These are phyloP conservation scores for Didymella keratinophila DNA, from an alignment of 2,329 filamentous ascomycete species.

Conservation along the genomic window DNA sequence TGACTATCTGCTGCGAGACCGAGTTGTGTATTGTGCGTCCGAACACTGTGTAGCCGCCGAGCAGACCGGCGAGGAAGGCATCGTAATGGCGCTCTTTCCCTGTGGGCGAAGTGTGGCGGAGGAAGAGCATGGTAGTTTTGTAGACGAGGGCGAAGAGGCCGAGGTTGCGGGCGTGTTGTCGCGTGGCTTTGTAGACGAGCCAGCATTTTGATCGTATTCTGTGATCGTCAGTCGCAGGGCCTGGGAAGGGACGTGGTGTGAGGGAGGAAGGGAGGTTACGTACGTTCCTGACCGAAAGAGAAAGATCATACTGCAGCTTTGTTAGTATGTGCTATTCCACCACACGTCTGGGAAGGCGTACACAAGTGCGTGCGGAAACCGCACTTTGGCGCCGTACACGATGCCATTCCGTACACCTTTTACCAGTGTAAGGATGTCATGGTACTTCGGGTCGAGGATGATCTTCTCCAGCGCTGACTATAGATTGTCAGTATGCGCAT, in stretches of 20 bases:
- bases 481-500: slow-evolving; percentile 11
- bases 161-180: slow-evolving; percentile 89
- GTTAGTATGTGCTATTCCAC: slow-evolving; percentile 12
- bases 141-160: slow-evolving; percentile 91
- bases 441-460: slow-evolving; percentile 82
- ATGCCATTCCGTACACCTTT: slow-evolving; percentile 97
- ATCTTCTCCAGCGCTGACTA: slow-evolving; percentile 77
- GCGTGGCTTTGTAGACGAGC: slow-evolving; percentile 84
- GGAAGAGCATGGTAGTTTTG: slow-evolving; percentile 79
- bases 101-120: slow-evolving; percentile 64
- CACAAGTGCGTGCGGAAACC: slow-evolving; percentile 97
- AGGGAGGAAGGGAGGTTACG: slow-evolving; percentile 44
- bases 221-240: slow-evolving; percentile 16
- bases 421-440: slow-evolving; percentile 82
- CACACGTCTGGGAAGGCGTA: slow-evolving; percentile 46
- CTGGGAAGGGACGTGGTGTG: not conserved
- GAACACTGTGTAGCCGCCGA: slow-evolving; percentile 94
- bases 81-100: slow-evolving; percentile 76
- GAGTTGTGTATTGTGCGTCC: slow-evolving; percentile 79
- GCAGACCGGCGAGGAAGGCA: slow-evolving; percentile 82
- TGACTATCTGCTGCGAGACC: slow-evolving; percentile 95
- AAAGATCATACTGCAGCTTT: slow-evolving; percentile 80
- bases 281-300: slow-evolving; percentile 92
- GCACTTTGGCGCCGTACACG: slow-evolving; percentile 96
- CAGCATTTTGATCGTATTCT: slow-evolving; percentile 76